Evolutionary conservation across 805 yeast genomes (phyloP), one percentile per base, ranked within the genome.

Genomic region (Wilhelminamyces savonicus): DNA sequence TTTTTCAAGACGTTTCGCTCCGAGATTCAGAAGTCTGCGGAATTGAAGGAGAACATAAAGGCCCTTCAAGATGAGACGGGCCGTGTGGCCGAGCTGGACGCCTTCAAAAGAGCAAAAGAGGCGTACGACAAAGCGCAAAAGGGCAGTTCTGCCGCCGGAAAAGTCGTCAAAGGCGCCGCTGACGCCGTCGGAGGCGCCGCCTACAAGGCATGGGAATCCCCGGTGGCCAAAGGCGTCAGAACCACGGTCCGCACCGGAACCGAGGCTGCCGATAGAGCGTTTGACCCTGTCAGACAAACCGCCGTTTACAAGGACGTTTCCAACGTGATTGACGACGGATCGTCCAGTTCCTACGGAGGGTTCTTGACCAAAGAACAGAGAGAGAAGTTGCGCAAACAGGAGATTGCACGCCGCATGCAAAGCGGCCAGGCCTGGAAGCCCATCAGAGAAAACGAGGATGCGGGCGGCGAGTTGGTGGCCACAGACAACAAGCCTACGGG

Each of bases 11-110:
- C 97, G 0, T 92, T 92, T 66, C 80, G 74, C 51, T 69, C 71
- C 35, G 99, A 92, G 62, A 88, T 95, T 79, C 78, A 82, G 54
- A 90, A 92, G 56, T 79, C 87, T 29, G 72, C 74, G 50, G 97
- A 92, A 55, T 71, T 92, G 36, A 94, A 88, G 50, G 87, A 85
- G 32, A 86, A 87, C 47, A 86, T 92, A 52, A 92, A 90, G 59
- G 94, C 95, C 11, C 70, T 92, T 32, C 94, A 86, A 54, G 96
- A 88, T 59, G 97, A 94, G 43, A 85, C 97, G 3, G 97, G 95
- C 23, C 77, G 87, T 46, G 72, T 92, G 55, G 85, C 95, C 19
- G 97, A 92, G 45, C 80, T 92, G 28, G 96, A 87, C 31, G 94
- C 97, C 3, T 88, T 84, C 64, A 84, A 81, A 55, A 76, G 73